Conservation (phyloP, 257 asterid species). For the Paulownia fortunei region DNA sequence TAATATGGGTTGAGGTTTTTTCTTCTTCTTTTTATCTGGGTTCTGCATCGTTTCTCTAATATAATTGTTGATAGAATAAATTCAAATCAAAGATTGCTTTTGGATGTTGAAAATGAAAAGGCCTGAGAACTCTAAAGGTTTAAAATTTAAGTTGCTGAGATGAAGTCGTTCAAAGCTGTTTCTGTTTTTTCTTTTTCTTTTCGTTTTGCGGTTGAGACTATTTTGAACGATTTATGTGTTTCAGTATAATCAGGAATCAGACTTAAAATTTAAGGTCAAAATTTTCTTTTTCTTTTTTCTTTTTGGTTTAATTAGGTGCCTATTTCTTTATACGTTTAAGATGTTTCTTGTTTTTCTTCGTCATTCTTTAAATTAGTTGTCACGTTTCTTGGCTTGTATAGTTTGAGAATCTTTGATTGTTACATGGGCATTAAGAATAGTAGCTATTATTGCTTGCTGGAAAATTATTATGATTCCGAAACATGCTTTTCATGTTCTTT, state of each 20-base stretch:
- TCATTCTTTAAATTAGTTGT: not conserved
- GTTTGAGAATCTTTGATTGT: not conserved
- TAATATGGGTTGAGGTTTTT: not conserved
- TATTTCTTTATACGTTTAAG: not conserved
- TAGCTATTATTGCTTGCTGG: not conserved
- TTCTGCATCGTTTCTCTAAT: not conserved
- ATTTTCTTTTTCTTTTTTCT: not conserved
- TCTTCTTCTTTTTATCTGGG: not conserved
- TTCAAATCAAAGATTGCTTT: not conserved
- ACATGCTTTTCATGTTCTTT: conserved; percentile 1
- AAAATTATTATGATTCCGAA: not conserved
- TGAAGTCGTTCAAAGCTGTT: not conserved
- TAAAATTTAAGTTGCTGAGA: not conserved
- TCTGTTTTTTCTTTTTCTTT: not conserved
- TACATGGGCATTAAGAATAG: not conserved
- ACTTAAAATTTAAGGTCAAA: not conserved
- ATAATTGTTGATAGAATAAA: not conserved
- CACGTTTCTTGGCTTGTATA: not conserved
- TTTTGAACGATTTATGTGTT: not conserved
- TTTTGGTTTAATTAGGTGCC: not conserved
- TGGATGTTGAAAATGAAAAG: not conserved
- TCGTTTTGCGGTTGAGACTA: not conserved
- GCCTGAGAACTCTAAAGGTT: not conserved
- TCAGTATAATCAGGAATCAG: not conserved
- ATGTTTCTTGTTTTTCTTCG: not conserved